Base-by-base conservation (phyloP, 805 yeast species). In the Suhomyces kilbournensis region DNA sequence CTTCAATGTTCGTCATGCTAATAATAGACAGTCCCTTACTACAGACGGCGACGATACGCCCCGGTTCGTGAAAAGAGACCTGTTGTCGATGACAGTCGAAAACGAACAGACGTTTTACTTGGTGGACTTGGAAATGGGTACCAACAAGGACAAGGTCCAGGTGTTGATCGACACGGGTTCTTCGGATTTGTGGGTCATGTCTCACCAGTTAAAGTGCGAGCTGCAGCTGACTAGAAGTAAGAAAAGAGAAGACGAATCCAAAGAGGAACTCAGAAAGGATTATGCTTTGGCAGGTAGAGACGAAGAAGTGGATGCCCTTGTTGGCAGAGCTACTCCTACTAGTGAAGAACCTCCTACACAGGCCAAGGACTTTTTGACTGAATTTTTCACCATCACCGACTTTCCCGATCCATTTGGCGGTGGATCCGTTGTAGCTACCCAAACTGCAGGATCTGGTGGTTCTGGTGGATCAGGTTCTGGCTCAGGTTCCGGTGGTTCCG, bases 91-190 rank as follows among this genome's bases (percentile, higher is more conserved):
- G 64, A 56, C 42, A 9, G 23, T 66, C 22, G 17, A 55, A 20
- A 71, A 71, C 56, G 53, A 59, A 44, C 56, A 60, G 34, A 69
- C 71, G 1, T 71, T 67, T 53, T 71, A 71, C 53, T 51, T 66
- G 61, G 60, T 67, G 3, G 51, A 57, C 8, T 54, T 71, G 44
- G 46, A 56, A n/a, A 55, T 70, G n/a, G 77, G 78, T 9, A 64
- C 71, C 8, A 57, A 64, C 43, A 47, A 55, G 43, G 68, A 71
- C 23, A 46, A 57, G 30, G 64, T 63, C 9, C 60, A 63, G 8
- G 74, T 72, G 2, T 61, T 71, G 55, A 66, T 74, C 9, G 77
- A 73, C 56, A 74, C 77, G 23, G 78, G 77, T 3, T 71, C 77
- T 5, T 69, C 76, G 8, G 78, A 74, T 56, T 63, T 74, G 50